Base-by-base conservation (phyloP, 768 basidiomycete species). In the Suillus brevipes region DNA sequence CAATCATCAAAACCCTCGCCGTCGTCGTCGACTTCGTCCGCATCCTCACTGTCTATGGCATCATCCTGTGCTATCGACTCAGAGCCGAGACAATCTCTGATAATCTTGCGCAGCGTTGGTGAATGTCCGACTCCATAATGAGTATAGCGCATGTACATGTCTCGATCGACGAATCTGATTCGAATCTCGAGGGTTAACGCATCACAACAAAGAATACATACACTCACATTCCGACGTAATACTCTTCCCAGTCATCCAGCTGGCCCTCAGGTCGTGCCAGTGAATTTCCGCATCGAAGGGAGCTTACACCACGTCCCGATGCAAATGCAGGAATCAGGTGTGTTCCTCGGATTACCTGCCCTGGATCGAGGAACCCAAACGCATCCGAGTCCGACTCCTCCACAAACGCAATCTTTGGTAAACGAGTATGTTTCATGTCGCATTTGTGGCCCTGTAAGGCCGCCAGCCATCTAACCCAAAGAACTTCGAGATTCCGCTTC, bases 271-370 rank as follows among this genome's bases (percentile, higher is more conserved):
- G 8, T 1, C 20, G 3, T 23, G 45, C 45, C 7, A 47, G 10
- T n/a, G 45, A 47, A 4, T 47, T n/a, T 7, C 45, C 45, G n/a
- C n/a, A 4, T 20, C n/a, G 4, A n/a, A 47, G 45, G 1, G 9
- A 47, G 20, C 8, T n/a, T 9, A 23, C 4, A 12, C 45, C 9
- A 1, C 20, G 4, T 10, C 10, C 10, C 4, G 45, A n/a, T 4
- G 59, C 28, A 53, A 67, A 67, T 10, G 50, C 58, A 16, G 66
- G 66, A 36, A 67, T 67, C 12, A 67, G 10, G 23, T 64, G 66
- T 20, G 59, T 49, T 14, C 58, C 60, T 34, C 64, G 28, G 1
- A 67, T 7, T 5, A 67, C 56, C 36, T 64, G 37, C 2, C 13
- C 31, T 25, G 66, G 66, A 28, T 67, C 10, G 13, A 67, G 12